Base-by-base conservation (phyloP, 306 rosid species). In the Comarum palustre region DNA sequence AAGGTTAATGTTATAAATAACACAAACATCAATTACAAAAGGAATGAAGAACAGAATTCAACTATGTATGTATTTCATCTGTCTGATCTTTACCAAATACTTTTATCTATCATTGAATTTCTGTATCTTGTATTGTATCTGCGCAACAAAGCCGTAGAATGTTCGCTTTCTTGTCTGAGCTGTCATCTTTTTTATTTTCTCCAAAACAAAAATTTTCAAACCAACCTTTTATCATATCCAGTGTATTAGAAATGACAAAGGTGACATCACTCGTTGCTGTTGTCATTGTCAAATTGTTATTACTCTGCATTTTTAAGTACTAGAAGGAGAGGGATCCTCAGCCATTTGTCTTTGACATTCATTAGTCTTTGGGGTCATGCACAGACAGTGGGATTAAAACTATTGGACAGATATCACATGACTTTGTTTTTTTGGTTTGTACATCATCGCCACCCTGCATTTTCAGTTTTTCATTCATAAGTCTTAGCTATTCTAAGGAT, bases 401-500 rank as follows among this genome's bases (percentile, higher is more conserved):
- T n/a, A n/a, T n/a, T n/a, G n/a, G n/a, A n/a, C 48, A 66, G 54
- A 66, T 43, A n/a, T 9, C 4, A 32, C 14, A 6, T 43, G 54
- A 24, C 54, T 66, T 66, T 66, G 48, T 6, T 14, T 41, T 39
- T 64, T 42, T 42, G 12, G 24, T 25, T 12, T 25, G 17, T 47
- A 20, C 73, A 8, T 54, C 69, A 43, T 14, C 1, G 20, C 29
- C 58, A 13, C 31, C 52, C 42, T 41, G 34, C 58, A 8, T 72
- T 57, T 58, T 46, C 10, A 61, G 59, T 45, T 61, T 65, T 51
- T 31, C 12, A 20, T 46, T 25, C 6, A 22, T 36, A 31, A 31
- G 34, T 68, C 48, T 73, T 66, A 50, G 50, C 61, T 52, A 24
- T 51, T 75, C 41, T 52, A 38, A 71, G 16, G 67, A 74, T 81